A percentile compares a stretch with the other conserved stretches of the same genome.
Conservation (phyloP, 768 basidiomycete genomes). For the Terana coerulea region DNA sequence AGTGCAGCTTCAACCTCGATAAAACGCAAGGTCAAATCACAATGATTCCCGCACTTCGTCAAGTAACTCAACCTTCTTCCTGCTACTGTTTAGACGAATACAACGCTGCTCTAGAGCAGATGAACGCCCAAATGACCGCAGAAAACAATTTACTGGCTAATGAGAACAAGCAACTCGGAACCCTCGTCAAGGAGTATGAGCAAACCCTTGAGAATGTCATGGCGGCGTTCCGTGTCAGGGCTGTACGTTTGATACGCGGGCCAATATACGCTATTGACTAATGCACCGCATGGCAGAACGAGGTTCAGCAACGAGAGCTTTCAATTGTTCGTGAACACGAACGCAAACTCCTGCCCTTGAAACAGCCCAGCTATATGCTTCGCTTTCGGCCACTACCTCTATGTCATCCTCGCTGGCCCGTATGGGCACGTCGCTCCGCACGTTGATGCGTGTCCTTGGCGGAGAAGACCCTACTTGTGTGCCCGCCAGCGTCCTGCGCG, state of each 20-base stretch:
- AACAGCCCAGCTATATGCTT: constrained; percentile 56
- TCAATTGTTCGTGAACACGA: constrained; percentile 90
- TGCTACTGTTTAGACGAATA: constrained; percentile 64
- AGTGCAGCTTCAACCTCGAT: constrained; percentile 72
- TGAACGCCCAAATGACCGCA: constrained; percentile 71
- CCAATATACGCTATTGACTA: too few species aligned
- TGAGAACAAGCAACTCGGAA: constrained; percentile 94
- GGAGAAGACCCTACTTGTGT: constrained; percentile 51
- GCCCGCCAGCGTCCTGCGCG: constrained; percentile 3
- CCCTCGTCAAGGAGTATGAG: constrained; percentile 93
- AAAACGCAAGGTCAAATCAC: constrained; percentile 67
- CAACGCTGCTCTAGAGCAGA: constrained; percentile 82
- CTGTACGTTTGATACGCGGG: constrained; percentile 71
- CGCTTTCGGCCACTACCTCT: constrained; percentile 58
- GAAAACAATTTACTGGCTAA: constrained; percentile 86
- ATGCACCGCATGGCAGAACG: constrained; percentile 55
- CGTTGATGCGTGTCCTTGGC: constrained; percentile 60
- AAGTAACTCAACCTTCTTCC: constrained; percentile 1
- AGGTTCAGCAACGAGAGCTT: constrained; percentile 90
- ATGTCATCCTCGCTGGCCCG: constrained; percentile 67
- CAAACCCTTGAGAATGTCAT: constrained; percentile 94
- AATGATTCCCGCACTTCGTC: constrained; percentile 1
- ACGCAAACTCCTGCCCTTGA: constrained; percentile 74
- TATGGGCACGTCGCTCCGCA: constrained; percentile 65
- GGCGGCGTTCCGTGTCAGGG: constrained; percentile 85